These are phyloP conservation scores for Beauveria bassiana DNA, from an alignment of 2,329 filamentous ascomycete species.

Conservation along the genomic window DNA sequence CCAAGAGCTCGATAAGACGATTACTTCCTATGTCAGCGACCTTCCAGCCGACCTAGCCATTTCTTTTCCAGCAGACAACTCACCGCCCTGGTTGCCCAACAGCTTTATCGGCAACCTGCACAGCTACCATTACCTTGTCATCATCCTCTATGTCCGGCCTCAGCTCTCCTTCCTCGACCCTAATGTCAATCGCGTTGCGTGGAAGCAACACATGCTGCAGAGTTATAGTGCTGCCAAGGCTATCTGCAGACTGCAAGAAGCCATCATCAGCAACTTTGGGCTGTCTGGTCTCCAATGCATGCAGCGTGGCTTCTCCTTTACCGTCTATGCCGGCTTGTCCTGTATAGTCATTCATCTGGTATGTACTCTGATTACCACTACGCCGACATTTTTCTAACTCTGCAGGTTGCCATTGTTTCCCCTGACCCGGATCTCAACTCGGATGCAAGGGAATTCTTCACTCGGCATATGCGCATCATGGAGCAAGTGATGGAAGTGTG, in stretches of 20 bases:
- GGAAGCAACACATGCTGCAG: conserved; percentile 81
- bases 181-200: conserved; percentile 60
- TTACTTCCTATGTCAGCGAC: conserved; percentile 67
- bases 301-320: conserved; percentile 90
- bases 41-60: conserved; percentile 73
- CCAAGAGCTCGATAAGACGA: conserved; percentile 67
- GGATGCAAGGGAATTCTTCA: conserved; percentile 83
- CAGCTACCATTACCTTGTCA: conserved; percentile 76
- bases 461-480: conserved; percentile 86
- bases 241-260: conserved; percentile 81
- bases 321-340: conserved; percentile 84
- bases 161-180: conserved; percentile 75
- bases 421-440: conserved; percentile 81
- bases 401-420: conserved; percentile 81
- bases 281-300: conserved; percentile 79
- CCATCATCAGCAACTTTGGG: conserved; percentile 67
- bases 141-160: conserved; percentile 82
- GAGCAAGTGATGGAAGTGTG: conserved; percentile 76
- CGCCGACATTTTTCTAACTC: not conserved
- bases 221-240: conserved; percentile 80
- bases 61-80: conserved; percentile 68
- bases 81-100: conserved; percentile 75
- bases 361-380: conserved; percentile 31
- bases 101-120: conserved; percentile 87
- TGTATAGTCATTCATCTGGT: conserved; percentile 92